These are phyloP conservation scores for Penicillium alfredii DNA, from an alignment of 495 filamentous ascomycete genomes.

Conservation along the genomic window DNA sequence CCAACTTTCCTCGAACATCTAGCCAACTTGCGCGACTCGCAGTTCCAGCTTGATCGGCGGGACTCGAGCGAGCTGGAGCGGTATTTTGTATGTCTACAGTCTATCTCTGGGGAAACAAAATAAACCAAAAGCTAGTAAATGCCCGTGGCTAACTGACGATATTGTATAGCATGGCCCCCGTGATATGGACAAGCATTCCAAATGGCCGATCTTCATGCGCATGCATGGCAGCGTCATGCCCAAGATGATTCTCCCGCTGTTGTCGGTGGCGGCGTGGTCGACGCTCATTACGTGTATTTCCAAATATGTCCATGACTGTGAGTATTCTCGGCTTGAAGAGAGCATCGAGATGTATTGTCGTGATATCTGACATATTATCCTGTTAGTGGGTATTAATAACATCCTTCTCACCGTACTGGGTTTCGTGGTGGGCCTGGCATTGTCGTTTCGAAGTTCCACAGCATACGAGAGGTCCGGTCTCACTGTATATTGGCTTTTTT, in stretches of 20 bases:
- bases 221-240: constrained; percentile 77
- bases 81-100: constrained; percentile 40
- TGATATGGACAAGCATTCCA: constrained; percentile 69
- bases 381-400: constrained; percentile 50
- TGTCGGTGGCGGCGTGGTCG: constrained; percentile 63
- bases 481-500: no score
- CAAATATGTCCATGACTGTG: constrained; percentile 43
- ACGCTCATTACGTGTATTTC: constrained; percentile 61
- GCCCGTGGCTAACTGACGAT: not conserved
- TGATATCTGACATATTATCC: constrained; percentile 1
- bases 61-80: constrained; percentile 38
- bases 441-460: constrained; percentile 79
- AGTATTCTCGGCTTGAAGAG: constrained; percentile 14
- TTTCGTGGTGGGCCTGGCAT: constrained; percentile 80
- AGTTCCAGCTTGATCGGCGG: constrained; percentile 30
- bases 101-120: not conserved
- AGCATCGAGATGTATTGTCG: constrained; percentile 3
- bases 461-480: constrained; percentile 66
- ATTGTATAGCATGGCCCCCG: constrained; percentile 50
- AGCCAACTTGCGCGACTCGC: constrained; percentile 30
- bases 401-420: constrained; percentile 78
- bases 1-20: constrained; percentile 37
- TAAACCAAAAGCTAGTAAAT: constrained; percentile 6
- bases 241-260: constrained; percentile 69
- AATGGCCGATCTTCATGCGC: constrained; percentile 73